phyloP scores from a whole-genome alignment of 2,329 filamentous ascomycete species.

The Hypoxylon sp. region DNA sequence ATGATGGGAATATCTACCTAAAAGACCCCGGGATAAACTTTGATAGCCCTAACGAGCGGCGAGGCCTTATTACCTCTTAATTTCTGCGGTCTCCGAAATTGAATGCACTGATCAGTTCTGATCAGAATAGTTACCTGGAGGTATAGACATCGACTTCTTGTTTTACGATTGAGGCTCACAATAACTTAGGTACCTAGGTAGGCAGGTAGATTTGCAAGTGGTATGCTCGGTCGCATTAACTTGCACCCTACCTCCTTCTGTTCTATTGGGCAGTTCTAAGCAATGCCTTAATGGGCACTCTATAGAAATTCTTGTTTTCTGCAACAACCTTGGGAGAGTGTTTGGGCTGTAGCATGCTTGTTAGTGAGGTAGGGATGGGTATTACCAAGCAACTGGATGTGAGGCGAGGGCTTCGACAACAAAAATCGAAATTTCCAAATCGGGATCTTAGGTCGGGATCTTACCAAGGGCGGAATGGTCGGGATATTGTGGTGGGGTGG shows the following conservation, averaged over 20 bases:
- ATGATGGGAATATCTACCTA: not conserved
- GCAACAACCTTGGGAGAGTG: not conserved
- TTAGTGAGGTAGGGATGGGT: not conserved
- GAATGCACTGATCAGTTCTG: not conserved
- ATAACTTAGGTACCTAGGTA: no score
- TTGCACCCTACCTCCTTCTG: no score
- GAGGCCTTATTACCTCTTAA: constrained; percentile 1
- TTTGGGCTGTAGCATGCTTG: not conserved
- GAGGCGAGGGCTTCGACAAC: not conserved
- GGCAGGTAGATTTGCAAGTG: no score
- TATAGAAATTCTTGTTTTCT: not conserved
- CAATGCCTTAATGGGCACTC: not conserved
- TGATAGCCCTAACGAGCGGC: not conserved
- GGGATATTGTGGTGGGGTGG: constrained; percentile 1
- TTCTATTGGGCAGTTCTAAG: not conserved
- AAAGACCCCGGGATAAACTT: not conserved
- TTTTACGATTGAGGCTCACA: no score
- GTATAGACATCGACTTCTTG: no score
- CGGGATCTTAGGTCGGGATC: not conserved
- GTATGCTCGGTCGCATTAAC: no score
- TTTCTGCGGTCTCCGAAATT: not conserved
- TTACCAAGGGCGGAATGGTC: not conserved
- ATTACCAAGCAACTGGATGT: constrained; percentile 9
- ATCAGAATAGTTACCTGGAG: not conserved
- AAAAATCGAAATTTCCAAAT: constrained; percentile 13